phyloP scores from a whole-genome alignment of 2,329 filamentous ascomycete species.

The Aspergillus persii region DNA sequence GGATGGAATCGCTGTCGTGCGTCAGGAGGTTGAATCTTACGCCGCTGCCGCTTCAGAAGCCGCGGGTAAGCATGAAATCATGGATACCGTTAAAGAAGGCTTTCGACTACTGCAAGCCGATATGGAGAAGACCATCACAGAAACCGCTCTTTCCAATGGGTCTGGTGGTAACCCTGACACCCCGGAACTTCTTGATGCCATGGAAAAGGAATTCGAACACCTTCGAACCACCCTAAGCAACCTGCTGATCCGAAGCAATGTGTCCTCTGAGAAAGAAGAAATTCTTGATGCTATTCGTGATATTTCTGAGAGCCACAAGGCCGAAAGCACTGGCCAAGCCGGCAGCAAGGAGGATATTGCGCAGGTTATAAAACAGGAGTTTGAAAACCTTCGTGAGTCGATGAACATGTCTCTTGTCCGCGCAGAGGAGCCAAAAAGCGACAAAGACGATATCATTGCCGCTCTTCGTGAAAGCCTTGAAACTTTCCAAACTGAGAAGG shows the following conservation, averaged over 20 bases:
- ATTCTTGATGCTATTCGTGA: slow-evolving; percentile 61
- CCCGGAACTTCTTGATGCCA: slow-evolving; percentile 67
- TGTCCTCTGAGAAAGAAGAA: slow-evolving; percentile 58
- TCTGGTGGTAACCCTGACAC: slow-evolving; percentile 54
- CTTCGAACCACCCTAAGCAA: slow-evolving; percentile 75
- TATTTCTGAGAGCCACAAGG: slow-evolving; percentile 36
- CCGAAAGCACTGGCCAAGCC: neutral
- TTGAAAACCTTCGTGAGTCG: slow-evolving; percentile 58
- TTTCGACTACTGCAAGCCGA: slow-evolving; percentile 62
- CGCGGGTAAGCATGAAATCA: slow-evolving; percentile 72
- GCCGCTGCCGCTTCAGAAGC: slow-evolving; percentile 69
- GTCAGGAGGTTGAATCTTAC: slow-evolving; percentile 76
- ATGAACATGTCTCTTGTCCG: slow-evolving; percentile 31
- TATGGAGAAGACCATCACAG: slow-evolving; percentile 52
- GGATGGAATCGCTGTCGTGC: slow-evolving; percentile 78
- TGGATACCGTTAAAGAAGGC: slow-evolving; percentile 64
- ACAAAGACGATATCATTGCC: slow-evolving; percentile 66
- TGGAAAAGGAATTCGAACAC: slow-evolving; percentile 79
- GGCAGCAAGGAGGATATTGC: slow-evolving; percentile 30
- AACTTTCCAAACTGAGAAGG: slow-evolving; percentile 50
- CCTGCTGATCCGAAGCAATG: slow-evolving; percentile 61
- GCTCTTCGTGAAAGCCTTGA: slow-evolving; percentile 45
- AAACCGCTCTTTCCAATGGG: slow-evolving; percentile 35
- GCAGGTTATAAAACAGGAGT: slow-evolving; percentile 56
- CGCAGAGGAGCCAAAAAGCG: slow-evolving; percentile 41